Evolutionary conservation across 192 early-diverging fungal species (phyloP).

Genomic region (Gonapodya sp.): DNA sequence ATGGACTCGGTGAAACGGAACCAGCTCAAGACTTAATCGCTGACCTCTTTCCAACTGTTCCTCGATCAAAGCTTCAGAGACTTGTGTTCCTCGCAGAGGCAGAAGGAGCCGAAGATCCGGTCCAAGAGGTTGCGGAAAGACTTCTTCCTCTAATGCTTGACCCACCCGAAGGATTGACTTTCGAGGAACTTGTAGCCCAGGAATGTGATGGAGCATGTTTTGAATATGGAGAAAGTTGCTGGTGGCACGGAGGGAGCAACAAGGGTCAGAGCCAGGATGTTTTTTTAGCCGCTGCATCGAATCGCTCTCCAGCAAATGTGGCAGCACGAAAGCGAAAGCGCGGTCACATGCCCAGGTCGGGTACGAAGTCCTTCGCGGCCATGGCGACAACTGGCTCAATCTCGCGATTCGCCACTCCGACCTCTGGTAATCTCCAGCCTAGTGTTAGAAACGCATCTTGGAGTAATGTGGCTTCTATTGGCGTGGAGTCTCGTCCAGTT

Average conservation of each 20-base stretch:
- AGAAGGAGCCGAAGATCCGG: not conserved
- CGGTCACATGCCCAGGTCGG: not conserved
- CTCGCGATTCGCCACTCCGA: not conserved
- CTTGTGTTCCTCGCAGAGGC: not conserved
- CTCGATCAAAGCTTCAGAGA: not conserved
- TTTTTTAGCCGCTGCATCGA: not conserved
- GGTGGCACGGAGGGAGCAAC: not conserved
- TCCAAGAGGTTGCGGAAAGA: not conserved
- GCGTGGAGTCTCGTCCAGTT: not conserved
- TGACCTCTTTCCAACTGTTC: not conserved
- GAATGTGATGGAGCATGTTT: not conserved
- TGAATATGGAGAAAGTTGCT: not conserved
- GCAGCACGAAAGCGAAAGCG: not conserved
- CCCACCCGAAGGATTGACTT: not conserved
- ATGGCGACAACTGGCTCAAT: not conserved
- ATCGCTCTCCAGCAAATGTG: not conserved
- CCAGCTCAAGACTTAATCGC: not conserved
- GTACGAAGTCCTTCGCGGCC: not conserved
- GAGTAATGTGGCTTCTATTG: not conserved
- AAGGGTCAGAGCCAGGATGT: not conserved
- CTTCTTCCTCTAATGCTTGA: not conserved
- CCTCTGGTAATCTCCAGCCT: not conserved
- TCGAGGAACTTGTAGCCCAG: not conserved
- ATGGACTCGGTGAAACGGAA: not conserved
- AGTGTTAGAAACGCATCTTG: not conserved